Evolutionary conservation across 345 rosid genomes (phyloP), one percentile per base, ranked within the genome.

Genomic region (Clarkia xantiana): DNA sequence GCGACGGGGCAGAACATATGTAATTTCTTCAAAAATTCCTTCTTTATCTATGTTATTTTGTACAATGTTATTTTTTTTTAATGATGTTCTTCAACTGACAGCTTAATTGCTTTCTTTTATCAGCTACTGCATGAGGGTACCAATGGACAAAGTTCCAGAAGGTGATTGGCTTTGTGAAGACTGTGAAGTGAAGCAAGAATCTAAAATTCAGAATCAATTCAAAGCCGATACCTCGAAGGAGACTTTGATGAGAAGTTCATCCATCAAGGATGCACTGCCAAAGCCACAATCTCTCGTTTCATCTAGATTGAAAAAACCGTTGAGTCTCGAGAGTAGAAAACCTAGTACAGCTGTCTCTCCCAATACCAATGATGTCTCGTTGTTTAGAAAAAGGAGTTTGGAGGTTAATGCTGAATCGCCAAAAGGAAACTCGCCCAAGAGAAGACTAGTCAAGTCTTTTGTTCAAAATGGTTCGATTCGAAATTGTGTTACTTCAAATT

Each of bases 1-100:
- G 46, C 47, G 74, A 70, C 63, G 88, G 82, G 46, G 88, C 81
- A 18, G 77, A 80, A 63, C 94, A 77, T 67, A 80, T 51, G 94
- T 83, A 74, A 52, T 70, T 10, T 13, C 59, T 15, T 0, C 16
- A 20, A 34, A 1, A 11, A 12, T 42, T 22, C 3, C 40, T 40
- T 34, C 9, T 39, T 18, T 53, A 14, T 6, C 9, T 41, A 29
- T 40, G 18, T 16, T 3, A 4, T 20, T 16, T 19, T 1, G 23
- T 18, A 10, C 25, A 1, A 40, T 14, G 34, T 5, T 23, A 25
- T 9, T 13, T 3, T 51, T 54, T 12, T 20, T 18, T 51, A 36
- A 39, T 22, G 16, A 13, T 41, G 39, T 15, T 20, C 14, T 61
- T n/a, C 36, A 47, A 14, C 53, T 9, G 34, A 48, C 22, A 14